phyloP scores from a whole-genome alignment of 2,329 filamentous ascomycete genomes.

The Exutisphaerella laricina region DNA sequence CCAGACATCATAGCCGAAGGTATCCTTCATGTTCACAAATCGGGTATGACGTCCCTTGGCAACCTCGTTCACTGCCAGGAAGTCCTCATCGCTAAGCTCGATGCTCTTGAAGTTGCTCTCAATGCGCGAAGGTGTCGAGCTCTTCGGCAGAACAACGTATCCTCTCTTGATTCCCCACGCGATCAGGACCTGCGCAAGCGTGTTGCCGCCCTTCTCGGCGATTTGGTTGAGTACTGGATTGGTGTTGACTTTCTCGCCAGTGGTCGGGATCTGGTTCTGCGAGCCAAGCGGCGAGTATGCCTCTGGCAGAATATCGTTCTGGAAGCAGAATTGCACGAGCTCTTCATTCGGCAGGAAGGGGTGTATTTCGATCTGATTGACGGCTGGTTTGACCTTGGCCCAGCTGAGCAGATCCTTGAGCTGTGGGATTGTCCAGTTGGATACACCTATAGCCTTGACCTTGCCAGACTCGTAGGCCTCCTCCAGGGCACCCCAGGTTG shows the following conservation, averaged over 20 bases:
- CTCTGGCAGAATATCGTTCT: constrained; percentile 51
- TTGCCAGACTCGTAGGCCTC: constrained; percentile 51
- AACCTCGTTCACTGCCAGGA: constrained; percentile 57
- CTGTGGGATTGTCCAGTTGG: constrained; percentile 45
- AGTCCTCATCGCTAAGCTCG: constrained; percentile 49
- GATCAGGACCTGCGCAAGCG: constrained; percentile 57
- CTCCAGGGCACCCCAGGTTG: constrained; percentile 60
- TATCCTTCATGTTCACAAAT: constrained; percentile 79
- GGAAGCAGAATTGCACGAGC: constrained; percentile 53
- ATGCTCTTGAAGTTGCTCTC: constrained; percentile 63
- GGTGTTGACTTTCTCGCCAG: constrained; percentile 60
- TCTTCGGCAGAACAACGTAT: constrained; percentile 65
- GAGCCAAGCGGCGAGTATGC: constrained; percentile 58
- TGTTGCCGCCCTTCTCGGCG: constrained; percentile 53
- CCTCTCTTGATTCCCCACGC: constrained; percentile 62
- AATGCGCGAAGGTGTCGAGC: constrained; percentile 60
- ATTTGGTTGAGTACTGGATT: constrained; percentile 56
- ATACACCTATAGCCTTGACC: constrained; percentile 49
- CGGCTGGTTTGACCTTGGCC: constrained; percentile 38
- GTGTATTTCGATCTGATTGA: constrained; percentile 49
- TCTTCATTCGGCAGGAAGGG: constrained; percentile 58
- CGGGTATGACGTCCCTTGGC: constrained; percentile 61
- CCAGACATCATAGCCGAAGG: constrained; percentile 65
- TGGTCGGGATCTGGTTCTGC: constrained; percentile 63
- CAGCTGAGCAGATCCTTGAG: constrained; percentile 42